Evolutionary conservation across 1,139 yeast genomes (phyloP).

Genomic region (Petasospora fabianii): DNA sequence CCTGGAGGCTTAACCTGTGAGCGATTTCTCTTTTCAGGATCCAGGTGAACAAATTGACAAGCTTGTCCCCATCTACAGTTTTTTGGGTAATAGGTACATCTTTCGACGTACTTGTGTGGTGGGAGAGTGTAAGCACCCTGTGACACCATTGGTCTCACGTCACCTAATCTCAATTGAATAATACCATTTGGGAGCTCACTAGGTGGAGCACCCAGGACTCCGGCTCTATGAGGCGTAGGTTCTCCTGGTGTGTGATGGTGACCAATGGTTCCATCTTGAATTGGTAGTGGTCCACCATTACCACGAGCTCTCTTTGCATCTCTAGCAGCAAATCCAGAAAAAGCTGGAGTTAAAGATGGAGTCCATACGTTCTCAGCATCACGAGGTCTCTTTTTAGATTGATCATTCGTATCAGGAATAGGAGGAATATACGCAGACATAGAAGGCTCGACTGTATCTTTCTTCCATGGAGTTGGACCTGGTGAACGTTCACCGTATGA

Average conservation of each 20-base stretch:
- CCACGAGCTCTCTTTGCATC: neutral
- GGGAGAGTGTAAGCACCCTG: neutral
- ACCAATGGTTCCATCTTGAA: too few relatives aligned
- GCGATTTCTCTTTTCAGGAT: neutral
- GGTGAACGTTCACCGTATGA: too few relatives aligned
- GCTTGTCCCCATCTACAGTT: conserved; percentile 2
- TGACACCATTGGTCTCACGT: neutral
- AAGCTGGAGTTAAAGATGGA: neutral
- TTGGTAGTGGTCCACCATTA: too few relatives aligned
- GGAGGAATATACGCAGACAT: too few relatives aligned
- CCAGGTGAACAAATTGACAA: conserved; percentile 3
- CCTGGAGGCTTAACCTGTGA: too few relatives aligned
- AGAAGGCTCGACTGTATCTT: too few relatives aligned
- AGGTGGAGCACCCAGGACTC: too few relatives aligned
- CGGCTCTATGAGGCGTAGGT: too few relatives aligned
- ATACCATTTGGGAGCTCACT: neutral
- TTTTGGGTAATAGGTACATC: neutral
- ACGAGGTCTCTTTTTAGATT: neutral
- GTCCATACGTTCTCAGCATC: neutral
- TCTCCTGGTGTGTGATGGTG: too few relatives aligned
- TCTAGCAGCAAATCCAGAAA: too few relatives aligned
- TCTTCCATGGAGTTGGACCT: neutral
- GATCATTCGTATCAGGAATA: neutral
- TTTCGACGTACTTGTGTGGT: neutral
- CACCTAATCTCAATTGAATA: neutral